Conservation (phyloP, 2,329 filamentous ascomycete genomes). For the Ascocoryne sarcoides region DNA sequence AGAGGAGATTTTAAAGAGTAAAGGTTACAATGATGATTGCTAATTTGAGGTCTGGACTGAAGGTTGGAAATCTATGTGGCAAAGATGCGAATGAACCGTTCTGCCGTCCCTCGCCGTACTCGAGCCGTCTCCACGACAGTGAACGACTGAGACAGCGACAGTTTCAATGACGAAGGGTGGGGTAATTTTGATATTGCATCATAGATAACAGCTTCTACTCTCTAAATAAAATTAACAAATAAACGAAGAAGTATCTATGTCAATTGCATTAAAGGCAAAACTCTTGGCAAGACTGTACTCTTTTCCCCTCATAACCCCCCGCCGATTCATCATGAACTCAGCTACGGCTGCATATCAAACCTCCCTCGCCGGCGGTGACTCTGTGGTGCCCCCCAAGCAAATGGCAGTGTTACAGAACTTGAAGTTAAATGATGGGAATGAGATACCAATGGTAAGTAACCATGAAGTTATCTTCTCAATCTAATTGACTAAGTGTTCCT, state of each 20-base stretch:
- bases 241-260: no score
- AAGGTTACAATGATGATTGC: background rate
- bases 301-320: slow-evolving; percentile 2
- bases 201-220: no score
- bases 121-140: no score
- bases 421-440: slow-evolving; percentile 65
- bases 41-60: no score
- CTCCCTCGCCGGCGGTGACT: slow-evolving; percentile 30
- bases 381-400: slow-evolving; percentile 71
- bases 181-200: no score
- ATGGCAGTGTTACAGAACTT: slow-evolving; percentile 43
- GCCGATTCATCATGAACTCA: slow-evolving; percentile 35
- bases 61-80: no score
- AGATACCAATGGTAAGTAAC: slow-evolving; percentile 61
- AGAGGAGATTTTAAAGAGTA: background rate
- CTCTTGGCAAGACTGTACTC: no score
- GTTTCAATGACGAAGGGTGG: slow-evolving; percentile 4
- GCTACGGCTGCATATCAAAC: slow-evolving; percentile 30
- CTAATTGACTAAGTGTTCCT: no score
- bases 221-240: no score
- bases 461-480: no score
- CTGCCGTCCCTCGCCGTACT: slow-evolving; percentile 1
- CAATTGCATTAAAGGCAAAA: no score
- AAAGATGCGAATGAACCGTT: background rate
- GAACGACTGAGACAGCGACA: no score